Evolutionary conservation across 2,329 filamentous ascomycete species (phyloP).

Genomic region (Lasiodiplodia theobromae): DNA sequence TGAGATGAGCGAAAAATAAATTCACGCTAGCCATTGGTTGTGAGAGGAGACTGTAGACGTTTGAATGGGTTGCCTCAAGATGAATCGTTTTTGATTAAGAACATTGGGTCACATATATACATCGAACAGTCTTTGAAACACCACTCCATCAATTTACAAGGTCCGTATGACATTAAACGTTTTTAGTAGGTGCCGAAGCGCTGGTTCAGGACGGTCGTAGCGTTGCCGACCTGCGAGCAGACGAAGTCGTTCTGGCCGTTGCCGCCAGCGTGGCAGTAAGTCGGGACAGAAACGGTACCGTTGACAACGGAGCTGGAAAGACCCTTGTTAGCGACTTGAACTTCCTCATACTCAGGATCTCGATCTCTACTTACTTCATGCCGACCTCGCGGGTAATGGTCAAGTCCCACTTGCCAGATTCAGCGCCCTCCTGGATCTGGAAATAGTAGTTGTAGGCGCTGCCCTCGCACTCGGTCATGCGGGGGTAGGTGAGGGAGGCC

Average conservation of each 20-base stretch:
- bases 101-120: no score
- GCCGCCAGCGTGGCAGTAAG: constrained; percentile 24
- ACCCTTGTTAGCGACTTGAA: background rate
- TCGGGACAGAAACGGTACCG: constrained; percentile 5
- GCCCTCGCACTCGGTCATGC: constrained; percentile 10
- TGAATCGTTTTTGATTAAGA: no score
- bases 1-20: no score
- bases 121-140: no score
- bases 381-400: constrained; percentile 18
- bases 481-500: constrained; percentile 4
- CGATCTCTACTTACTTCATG: constrained; percentile 10
- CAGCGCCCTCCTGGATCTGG: constrained; percentile 5
- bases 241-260: constrained; percentile 20
- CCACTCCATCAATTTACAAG: no score
- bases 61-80: no score
- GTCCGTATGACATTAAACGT: background rate
- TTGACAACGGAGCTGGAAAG: constrained; percentile 4
- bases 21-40: no score
- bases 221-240: constrained; percentile 15
- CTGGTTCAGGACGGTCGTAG: background rate
- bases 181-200: constrained; percentile 8
- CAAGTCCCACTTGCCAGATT: constrained; percentile 6
- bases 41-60: no score
- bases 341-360: background rate
- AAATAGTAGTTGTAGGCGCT: constrained; percentile 19